These are phyloP conservation scores for Cytauxzoon felis DNA, from an alignment of 169 alveolate genomes.

Conservation along the genomic window DNA sequence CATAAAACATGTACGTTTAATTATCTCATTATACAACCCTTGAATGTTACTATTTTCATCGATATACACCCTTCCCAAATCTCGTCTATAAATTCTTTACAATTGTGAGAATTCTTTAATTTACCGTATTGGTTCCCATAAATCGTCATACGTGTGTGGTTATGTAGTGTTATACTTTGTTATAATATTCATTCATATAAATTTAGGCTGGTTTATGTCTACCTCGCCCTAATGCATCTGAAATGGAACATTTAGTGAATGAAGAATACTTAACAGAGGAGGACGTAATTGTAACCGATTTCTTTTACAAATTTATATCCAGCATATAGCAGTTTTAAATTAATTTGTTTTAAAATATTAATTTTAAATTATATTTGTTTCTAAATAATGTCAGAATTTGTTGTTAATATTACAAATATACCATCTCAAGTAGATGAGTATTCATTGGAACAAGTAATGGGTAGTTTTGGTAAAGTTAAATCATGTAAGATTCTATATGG, in stretches of 20 bases:
- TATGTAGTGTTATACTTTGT: too few species aligned
- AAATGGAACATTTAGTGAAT: not conserved
- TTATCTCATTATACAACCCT: too few species aligned
- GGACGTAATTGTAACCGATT: constrained; percentile 17
- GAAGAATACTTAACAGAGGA: constrained; percentile 31
- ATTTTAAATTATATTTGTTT: not conserved
- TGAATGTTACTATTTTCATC: too few species aligned
- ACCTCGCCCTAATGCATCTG: not conserved
- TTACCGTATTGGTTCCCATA: too few species aligned
- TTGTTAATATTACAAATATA: constrained; percentile 17
- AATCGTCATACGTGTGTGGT: too few species aligned
- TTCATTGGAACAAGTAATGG: constrained; percentile 52
- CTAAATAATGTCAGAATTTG: constrained; percentile 3
- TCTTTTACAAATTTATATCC: constrained; percentile 32
- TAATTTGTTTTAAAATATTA: not conserved
- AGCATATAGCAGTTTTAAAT: not conserved
- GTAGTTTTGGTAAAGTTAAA: constrained; percentile 43
- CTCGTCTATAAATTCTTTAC: too few species aligned
- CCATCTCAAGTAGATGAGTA: constrained; percentile 49
- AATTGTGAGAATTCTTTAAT: too few species aligned
- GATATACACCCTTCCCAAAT: too few species aligned
- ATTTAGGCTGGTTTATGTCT: constrained; percentile 14
- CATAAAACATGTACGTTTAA: constrained; percentile 31
- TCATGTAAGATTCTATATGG: constrained; percentile 31
- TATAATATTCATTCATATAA: too few species aligned